These are phyloP conservation scores for Aspergillus wentii DNA, from an alignment of 495 filamentous ascomycete genomes.

Conservation along the genomic window DNA sequence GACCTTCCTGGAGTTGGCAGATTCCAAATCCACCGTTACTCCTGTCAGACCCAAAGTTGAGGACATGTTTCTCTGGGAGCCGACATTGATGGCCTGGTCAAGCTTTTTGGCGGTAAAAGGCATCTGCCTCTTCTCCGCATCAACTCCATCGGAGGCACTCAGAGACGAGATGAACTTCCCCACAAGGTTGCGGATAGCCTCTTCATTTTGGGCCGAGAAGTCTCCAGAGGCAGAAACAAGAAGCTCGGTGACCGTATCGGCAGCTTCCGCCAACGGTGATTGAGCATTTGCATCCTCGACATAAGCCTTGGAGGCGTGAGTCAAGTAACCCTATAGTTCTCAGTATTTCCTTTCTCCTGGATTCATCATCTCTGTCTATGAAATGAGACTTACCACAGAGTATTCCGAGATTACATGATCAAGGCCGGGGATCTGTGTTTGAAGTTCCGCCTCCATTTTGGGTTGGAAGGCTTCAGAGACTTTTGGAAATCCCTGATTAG, in stretches of 20 bases:
- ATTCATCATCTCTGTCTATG: too few relatives aligned
- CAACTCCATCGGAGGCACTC: conserved; percentile 63
- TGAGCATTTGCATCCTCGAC: conserved; percentile 61
- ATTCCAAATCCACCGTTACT: conserved; percentile 85
- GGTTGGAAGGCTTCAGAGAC: too few relatives aligned
- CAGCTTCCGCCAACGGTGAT: conserved; percentile 80
- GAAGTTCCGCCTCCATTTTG: conserved; percentile 87
- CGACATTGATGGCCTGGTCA: conserved; percentile 94
- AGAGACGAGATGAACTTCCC: conserved; percentile 84
- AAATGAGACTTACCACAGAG: conserved; percentile 57
- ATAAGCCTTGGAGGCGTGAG: conserved; percentile 82
- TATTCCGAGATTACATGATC: conserved; percentile 91
- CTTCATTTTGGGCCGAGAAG: conserved; percentile 62
- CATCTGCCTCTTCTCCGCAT: conserved; percentile 63
- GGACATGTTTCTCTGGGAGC: conserved; percentile 89
- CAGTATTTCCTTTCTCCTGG: neutral
- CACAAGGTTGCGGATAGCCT: conserved; percentile 76
- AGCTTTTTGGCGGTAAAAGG: conserved; percentile 76
- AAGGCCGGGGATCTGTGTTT: conserved; percentile 77
- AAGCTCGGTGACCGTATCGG: conserved; percentile 74
- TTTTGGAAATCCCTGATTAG: too few relatives aligned
- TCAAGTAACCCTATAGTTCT: conserved; percentile 67
- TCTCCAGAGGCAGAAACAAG: conserved; percentile 88
- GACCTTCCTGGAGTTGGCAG: conserved; percentile 84
- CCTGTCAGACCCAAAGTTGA: conserved; percentile 87